phyloP scores from a whole-genome alignment of 768 basidiomycete species.

The Termitomyces sp. region DNA sequence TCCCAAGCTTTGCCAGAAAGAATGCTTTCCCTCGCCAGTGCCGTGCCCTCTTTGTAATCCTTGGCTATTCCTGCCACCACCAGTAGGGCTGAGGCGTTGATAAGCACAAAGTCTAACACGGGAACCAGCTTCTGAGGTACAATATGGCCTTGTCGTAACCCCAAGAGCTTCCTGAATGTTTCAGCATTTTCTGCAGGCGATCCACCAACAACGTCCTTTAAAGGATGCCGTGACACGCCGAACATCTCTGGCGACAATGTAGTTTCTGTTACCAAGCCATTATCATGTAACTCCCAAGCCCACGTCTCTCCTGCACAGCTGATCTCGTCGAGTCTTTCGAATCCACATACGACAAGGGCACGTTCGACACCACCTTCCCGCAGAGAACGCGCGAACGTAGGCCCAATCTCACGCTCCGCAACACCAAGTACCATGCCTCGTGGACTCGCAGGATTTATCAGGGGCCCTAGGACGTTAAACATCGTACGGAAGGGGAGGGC shows the following conservation, averaged over 20 bases:
- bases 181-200: slow-evolving; percentile 75
- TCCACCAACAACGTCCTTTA: slow-evolving; percentile 66
- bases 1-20: slow-evolving; percentile 56
- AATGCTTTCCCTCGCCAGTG: slow-evolving; percentile 58
- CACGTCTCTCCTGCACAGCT: slow-evolving; percentile 87
- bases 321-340: slow-evolving; percentile 90
- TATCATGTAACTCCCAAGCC: slow-evolving; percentile 70
- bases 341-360: slow-evolving; percentile 91
- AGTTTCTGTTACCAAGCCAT: slow-evolving; percentile 59
- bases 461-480: slow-evolving; percentile 92
- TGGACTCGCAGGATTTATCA: slow-evolving; percentile 88
- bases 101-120: slow-evolving; percentile 78
- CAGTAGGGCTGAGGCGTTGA: slow-evolving; percentile 87
- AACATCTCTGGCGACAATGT: slow-evolving; percentile 70
- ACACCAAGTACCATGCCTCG: slow-evolving; percentile 90
- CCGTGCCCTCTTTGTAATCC: slow-evolving; percentile 66
- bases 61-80: slow-evolving; percentile 74
- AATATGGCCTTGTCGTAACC: slow-evolving; percentile 50
- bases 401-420: slow-evolving; percentile 74
- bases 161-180: slow-evolving; percentile 52
- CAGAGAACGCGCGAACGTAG: slow-evolving; percentile 74
- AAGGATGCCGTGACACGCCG: slow-evolving; percentile 67
- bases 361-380: slow-evolving; percentile 72
- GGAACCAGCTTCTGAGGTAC: slow-evolving; percentile 54
- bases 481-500: slow-evolving; percentile 91